Conservation (phyloP, 2,329 filamentous ascomycete species). For the Teratosphaeria zuluensis region DNA sequence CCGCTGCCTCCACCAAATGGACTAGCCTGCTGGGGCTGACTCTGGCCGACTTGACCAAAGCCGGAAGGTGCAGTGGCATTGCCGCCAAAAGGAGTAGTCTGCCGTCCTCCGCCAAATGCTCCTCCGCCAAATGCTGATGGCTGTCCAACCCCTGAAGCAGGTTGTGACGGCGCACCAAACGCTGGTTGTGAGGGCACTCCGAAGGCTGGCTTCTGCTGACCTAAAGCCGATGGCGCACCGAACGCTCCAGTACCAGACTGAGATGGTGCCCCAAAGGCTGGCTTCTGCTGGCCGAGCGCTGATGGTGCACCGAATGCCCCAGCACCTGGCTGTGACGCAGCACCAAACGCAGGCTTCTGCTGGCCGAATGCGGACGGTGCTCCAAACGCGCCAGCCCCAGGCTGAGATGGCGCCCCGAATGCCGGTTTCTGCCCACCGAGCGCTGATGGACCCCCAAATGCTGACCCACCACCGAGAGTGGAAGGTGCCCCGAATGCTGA, state of each 20-base stretch:
- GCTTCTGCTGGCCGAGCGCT: conserved; percentile 5
- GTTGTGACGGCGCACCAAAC: conserved; percentile 10
- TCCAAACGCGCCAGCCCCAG: conserved; percentile 20
- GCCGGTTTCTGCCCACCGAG: conserved; percentile 3
- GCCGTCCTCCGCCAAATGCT: neutral
- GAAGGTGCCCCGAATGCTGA: conserved; percentile 4
- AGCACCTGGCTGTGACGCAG: conserved; percentile 6
- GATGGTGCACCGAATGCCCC: conserved; percentile 8
- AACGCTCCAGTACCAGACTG: conserved; percentile 13
- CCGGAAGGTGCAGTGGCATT: neutral
- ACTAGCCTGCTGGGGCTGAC: neutral
- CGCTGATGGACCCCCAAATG: conserved; percentile 1
- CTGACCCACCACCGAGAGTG: conserved; percentile 1
- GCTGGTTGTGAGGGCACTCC: conserved; percentile 6
- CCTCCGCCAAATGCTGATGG: neutral
- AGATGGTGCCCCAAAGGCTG: conserved; percentile 20
- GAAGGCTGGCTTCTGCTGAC: conserved; percentile 5
- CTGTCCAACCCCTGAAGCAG: neutral
- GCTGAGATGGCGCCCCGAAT: conserved; percentile 1
- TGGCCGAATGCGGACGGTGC: conserved; percentile 5
- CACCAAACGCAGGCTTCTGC: conserved; percentile 23
- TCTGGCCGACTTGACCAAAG: conserved; percentile 2
- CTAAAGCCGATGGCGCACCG: conserved; percentile 13
- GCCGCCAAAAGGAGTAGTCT: conserved; percentile 2
- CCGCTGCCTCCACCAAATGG: conserved; percentile 1